Conservation (phyloP, 306 rosid species). For the Pachyrhizus erosus region DNA sequence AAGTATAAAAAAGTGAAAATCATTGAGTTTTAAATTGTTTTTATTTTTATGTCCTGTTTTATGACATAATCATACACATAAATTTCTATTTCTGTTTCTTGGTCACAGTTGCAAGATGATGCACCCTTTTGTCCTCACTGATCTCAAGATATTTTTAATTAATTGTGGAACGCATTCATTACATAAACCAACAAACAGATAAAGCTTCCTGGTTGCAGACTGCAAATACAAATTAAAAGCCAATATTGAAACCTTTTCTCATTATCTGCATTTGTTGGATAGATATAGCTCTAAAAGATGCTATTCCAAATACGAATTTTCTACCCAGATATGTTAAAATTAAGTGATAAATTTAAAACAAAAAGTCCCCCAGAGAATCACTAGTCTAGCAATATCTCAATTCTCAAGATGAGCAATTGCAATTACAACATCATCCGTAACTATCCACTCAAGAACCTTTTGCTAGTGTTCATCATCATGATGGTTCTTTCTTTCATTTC, state of each 20-base stretch:
- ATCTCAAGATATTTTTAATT: not conserved
- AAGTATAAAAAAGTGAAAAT: not conserved
- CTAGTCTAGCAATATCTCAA: not conserved
- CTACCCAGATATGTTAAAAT: not conserved
- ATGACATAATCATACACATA: not conserved
- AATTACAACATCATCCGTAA: not conserved
- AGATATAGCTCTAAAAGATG: not conserved
- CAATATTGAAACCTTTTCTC: not conserved
- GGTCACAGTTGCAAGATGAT: not conserved
- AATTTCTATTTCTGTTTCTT: not conserved
- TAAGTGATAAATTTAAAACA: too few relatives aligned
- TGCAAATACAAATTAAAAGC: not conserved
- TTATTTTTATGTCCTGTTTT: not conserved
- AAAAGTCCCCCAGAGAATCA: too few relatives aligned
- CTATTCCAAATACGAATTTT: not conserved
- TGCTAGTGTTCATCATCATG: not conserved
- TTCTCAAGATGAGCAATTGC: not conserved
- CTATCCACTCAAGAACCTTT: not conserved
- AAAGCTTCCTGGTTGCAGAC: not conserved
- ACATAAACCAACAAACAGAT: not conserved
- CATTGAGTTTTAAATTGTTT: not conserved
- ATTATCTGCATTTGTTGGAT: not conserved
- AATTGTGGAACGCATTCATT: not conserved
- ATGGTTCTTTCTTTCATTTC: constrained; percentile 17
- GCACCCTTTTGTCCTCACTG: not conserved